Evolutionary conservation across 2,329 filamentous ascomycete species (phyloP).

Genomic region (Cryphonectria parasitica): DNA sequence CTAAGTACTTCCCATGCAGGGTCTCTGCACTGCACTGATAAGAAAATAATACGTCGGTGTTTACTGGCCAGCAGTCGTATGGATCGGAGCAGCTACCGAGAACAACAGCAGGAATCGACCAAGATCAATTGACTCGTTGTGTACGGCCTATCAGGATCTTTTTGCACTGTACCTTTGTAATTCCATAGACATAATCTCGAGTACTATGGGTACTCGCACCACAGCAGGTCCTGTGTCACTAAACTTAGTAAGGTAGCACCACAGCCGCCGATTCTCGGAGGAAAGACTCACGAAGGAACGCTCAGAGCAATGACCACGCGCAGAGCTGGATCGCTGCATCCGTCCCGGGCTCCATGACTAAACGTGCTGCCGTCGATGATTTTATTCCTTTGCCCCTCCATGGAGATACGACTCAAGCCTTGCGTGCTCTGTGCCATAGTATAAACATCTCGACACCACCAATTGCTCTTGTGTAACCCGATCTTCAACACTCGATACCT

Average conservation of each 20-base stretch:
- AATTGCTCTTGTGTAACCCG: not conserved
- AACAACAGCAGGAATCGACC: not conserved
- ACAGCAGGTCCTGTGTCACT: not conserved
- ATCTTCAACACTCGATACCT: not conserved
- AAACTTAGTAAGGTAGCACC: not conserved
- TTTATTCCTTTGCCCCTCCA: not conserved
- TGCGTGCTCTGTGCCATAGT: not conserved
- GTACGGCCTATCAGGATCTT: not conserved
- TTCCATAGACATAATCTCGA: not conserved
- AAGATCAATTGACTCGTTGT: not conserved
- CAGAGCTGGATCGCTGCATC: not conserved
- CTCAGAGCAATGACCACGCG: not conserved
- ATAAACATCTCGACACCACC: not conserved
- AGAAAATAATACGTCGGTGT: not conserved
- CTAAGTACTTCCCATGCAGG: not conserved
- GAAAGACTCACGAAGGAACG: not conserved
- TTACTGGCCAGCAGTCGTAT: not conserved
- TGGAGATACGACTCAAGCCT: not conserved
- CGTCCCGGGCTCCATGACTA: not conserved
- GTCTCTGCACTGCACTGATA: slow-evolving; percentile 9
- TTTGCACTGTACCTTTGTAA: not conserved
- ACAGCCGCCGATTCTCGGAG: slow-evolving; percentile 4
- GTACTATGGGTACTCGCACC: not conserved
- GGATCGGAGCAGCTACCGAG: not conserved
- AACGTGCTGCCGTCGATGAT: not conserved